phyloP scores from a whole-genome alignment of 2,329 filamentous ascomycete species.

The Cladosporium sp. region DNA sequence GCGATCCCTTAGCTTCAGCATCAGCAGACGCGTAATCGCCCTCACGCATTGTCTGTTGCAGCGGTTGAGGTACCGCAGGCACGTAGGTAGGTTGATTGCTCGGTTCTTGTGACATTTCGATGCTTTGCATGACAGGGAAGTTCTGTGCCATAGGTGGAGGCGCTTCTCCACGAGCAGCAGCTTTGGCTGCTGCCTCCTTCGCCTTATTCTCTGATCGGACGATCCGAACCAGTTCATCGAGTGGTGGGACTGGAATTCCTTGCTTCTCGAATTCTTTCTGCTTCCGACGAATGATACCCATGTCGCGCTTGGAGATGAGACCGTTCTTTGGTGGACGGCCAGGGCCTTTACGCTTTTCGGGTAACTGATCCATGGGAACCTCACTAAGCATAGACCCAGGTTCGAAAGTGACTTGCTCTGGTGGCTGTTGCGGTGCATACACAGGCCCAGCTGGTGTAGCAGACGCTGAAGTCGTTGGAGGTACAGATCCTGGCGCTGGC shows the following conservation, averaged over 20 bases:
- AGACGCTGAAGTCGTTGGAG: slow-evolving; percentile 1
- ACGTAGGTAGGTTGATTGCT: background rate
- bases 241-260: slow-evolving; percentile 25
- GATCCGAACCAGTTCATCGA: slow-evolving; percentile 28
- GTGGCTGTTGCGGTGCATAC: background rate
- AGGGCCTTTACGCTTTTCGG: slow-evolving; percentile 67
- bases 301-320: slow-evolving; percentile 73
- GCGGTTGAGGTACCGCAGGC: slow-evolving; percentile 1
- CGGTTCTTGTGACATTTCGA: slow-evolving; percentile 17
- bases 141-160: slow-evolving; percentile 29
- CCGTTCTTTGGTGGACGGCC: slow-evolving; percentile 80
- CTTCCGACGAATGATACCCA: slow-evolving; percentile 31
- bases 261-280: slow-evolving; percentile 33
- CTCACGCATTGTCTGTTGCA: slow-evolving; percentile 3
- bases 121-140: slow-evolving; percentile 23
- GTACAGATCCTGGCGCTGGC: background rate
- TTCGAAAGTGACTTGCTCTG: slow-evolving; percentile 17
- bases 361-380: slow-evolving; percentile 33
- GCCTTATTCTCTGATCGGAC: slow-evolving; percentile 35
- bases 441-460: background rate
- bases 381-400: slow-evolving; percentile 29
- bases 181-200: slow-evolving; percentile 30
- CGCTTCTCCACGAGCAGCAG: slow-evolving; percentile 18
- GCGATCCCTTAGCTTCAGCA: slow-evolving; percentile 2
- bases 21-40: slow-evolving; percentile 6